These are phyloP conservation scores for Crithidia expoeki DNA, from an alignment of 208 protist genomes.

Conservation along the genomic window DNA sequence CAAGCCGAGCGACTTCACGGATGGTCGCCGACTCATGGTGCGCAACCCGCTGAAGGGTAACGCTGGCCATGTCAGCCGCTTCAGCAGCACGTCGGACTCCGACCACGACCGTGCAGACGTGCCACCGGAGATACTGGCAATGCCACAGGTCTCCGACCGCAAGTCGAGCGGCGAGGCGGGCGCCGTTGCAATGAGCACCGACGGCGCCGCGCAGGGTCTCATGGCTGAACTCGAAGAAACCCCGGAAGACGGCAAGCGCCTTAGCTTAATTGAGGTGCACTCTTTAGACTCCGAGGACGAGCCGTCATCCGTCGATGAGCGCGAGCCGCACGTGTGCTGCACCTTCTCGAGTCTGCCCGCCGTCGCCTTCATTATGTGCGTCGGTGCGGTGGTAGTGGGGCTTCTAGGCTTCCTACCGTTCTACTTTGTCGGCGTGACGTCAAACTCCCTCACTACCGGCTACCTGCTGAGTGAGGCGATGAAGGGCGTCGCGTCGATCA, in stretches of 20 bases:
- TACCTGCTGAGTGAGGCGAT: slow-evolving; percentile 54
- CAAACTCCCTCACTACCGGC: slow-evolving; percentile 42
- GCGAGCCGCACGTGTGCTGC: slow-evolving; percentile 31
- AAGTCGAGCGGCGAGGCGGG: slow-evolving; percentile 18
- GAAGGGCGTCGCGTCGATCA: slow-evolving; percentile 50
- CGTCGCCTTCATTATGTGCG: slow-evolving; percentile 52
- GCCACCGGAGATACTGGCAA: slow-evolving; percentile 14
- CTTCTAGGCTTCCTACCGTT: slow-evolving; percentile 63
- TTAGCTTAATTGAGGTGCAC: slow-evolving; percentile 31
- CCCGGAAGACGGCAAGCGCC: slow-evolving; percentile 22
- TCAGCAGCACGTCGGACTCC: slow-evolving; percentile 30
- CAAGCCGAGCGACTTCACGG: slow-evolving; percentile 19
- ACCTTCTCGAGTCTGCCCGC: slow-evolving; percentile 46
- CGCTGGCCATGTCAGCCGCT: slow-evolving; percentile 4
- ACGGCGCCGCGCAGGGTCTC: slow-evolving; percentile 22
- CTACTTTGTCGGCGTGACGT: slow-evolving; percentile 52
- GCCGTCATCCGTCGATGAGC: slow-evolving; percentile 14
- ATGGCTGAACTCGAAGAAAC: slow-evolving; percentile 21
- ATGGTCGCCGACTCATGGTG: slow-evolving; percentile 31
- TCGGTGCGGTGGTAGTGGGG: slow-evolving; percentile 55
- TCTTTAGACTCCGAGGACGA: slow-evolving; percentile 35
- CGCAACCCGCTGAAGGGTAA: slow-evolving; percentile 32
- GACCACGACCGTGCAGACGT: slow-evolving; percentile 15
- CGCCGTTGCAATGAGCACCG: slow-evolving; percentile 7
- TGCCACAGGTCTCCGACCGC: background rate